Percentiles rank a stretch among this genome's conserved stretches.
phyloP scores from a whole-genome alignment of 768 basidiomycete species.

The Dioszegia aurantiaca region DNA sequence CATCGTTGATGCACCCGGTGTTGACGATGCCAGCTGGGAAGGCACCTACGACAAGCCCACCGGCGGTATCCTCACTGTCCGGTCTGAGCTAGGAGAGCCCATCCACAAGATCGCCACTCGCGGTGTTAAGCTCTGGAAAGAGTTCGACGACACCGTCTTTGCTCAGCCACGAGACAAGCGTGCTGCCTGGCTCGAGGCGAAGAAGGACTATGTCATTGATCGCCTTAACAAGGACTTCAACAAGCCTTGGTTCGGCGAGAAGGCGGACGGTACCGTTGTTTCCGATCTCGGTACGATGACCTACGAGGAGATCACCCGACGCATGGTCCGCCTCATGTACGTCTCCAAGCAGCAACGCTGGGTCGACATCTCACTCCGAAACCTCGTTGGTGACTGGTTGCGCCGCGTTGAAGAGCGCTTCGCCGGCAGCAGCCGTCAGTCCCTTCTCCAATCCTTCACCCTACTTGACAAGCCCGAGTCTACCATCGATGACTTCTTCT shows the following conservation, averaged over 20 bases:
- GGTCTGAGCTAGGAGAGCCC: conserved; percentile 95
- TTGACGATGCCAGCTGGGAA: conserved; percentile 81
- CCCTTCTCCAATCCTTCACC: conserved; percentile 76
- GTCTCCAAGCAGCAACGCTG: conserved; percentile 86
- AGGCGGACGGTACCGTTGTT: conserved; percentile 82
- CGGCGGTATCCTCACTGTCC: conserved; percentile 93
- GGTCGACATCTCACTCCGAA: conserved; percentile 87
- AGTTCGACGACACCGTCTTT: conserved; percentile 96
- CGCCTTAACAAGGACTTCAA: conserved; percentile 93
- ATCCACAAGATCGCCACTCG: conserved; percentile 99
- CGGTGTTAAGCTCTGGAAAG: conserved; percentile 96
- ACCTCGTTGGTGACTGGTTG: conserved; percentile 94
- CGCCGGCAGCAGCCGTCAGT: conserved; percentile 81
- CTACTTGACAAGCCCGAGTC: conserved; percentile 75
- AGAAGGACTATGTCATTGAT: conserved; percentile 79
- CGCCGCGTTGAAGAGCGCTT: conserved; percentile 93
- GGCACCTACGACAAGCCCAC: conserved; percentile 90
- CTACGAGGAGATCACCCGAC: conserved; percentile 88
- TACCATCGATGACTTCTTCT: conserved; percentile 72
- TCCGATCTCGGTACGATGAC: conserved; percentile 94
- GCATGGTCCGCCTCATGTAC: conserved; percentile 92
- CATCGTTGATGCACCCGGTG: conserved; percentile 90
- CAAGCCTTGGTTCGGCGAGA: conserved; percentile 83
- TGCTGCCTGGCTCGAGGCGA: conserved; percentile 76
- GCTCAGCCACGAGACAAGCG: conserved; percentile 95